Evolutionary conservation across 106 monocot species (phyloP).

Genomic region (Dactylorhiza incarnata): DNA sequence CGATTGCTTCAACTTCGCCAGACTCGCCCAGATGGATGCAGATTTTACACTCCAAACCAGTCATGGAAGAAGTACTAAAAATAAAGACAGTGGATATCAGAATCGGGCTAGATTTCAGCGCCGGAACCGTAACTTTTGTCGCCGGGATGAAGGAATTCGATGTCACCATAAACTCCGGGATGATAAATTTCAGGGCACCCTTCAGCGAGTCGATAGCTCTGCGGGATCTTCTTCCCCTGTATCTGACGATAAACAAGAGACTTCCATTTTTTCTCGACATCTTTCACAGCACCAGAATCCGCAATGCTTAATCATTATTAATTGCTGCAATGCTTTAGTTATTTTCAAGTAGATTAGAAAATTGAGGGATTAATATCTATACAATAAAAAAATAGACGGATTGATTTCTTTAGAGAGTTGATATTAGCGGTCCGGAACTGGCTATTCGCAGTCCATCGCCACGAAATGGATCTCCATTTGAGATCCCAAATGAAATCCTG

Average conservation of each 20-base stretch:
- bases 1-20: constrained; percentile 59
- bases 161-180: constrained; percentile 35
- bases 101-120: constrained; percentile 67
- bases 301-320: no score
- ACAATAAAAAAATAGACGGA: no score
- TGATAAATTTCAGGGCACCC: constrained; percentile 59
- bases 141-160: constrained; percentile 54
- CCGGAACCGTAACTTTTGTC: constrained; percentile 58
- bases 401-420: no score
- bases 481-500: no score
- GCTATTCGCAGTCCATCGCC: no score
- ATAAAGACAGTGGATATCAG: constrained; percentile 52
- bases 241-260: constrained; percentile 60
- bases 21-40: constrained; percentile 52
- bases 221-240: constrained; percentile 57
- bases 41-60: constrained; percentile 4
- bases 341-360: no score
- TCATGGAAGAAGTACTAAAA: constrained; percentile 32
- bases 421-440: no score
- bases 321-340: no score
- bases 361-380: no score
- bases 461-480: no score
- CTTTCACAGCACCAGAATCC: constrained; percentile 56
- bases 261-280: constrained; percentile 72
- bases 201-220: constrained; percentile 68